Conservation (phyloP, 371 early-diverging fungal species). For the Dinochytrium kinnereticum region DNA sequence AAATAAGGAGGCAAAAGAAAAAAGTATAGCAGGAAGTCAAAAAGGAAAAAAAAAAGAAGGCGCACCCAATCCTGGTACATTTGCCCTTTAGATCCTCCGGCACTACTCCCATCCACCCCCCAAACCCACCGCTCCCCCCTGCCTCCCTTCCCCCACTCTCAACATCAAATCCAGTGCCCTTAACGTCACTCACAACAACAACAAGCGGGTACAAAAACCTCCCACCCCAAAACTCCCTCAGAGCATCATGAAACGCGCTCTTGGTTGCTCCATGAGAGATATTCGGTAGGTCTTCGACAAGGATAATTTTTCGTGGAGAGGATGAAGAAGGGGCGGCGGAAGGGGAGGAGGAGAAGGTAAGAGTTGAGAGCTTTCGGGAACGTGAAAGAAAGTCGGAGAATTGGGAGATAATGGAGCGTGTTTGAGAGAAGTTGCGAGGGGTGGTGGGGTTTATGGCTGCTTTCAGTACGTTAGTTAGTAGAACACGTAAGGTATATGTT, state of each 20-base stretch:
- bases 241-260: conserved; percentile 47
- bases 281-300: conserved; percentile 67
- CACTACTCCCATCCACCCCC: too few species aligned
- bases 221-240: conserved; percentile 33
- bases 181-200: conserved; percentile 57
- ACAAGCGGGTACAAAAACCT: conserved; percentile 48
- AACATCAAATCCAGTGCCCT: conserved; percentile 31
- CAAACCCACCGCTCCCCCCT: conserved; percentile 17
- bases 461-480: too few species aligned
- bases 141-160: conserved; percentile 23
- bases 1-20: too few species aligned
- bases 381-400: conserved; percentile 40
- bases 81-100: conserved; percentile 18
- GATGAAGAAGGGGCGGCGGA: background rate
- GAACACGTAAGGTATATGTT: background rate
- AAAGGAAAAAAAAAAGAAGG: conserved; percentile 12
- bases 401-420: conserved; percentile 16
- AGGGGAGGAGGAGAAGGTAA: conserved; percentile 14
- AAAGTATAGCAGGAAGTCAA: too few species aligned
- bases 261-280: conserved; percentile 46
- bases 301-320: conserved; percentile 38
- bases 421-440: background rate
- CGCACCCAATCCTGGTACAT: background rate
- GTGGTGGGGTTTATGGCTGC: too few species aligned
- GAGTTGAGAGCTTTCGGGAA: conserved; percentile 34